Evolutionary conservation across 768 basidiomycete genomes (phyloP).

Genomic region (Scleroderma bovista): DNA sequence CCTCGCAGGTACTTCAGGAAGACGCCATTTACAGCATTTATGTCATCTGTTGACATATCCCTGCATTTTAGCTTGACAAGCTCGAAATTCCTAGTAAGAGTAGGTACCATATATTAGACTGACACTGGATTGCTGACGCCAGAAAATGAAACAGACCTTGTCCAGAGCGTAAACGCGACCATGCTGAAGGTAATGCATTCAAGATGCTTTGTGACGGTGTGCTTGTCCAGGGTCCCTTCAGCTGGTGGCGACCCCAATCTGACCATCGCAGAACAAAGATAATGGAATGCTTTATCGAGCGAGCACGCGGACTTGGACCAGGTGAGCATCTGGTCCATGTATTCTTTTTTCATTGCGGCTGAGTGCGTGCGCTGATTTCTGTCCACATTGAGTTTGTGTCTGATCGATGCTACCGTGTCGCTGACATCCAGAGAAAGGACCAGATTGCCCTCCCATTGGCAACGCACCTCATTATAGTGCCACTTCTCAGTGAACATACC

Average conservation of each 20-base stretch:
- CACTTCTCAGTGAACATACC: constrained; percentile 25
- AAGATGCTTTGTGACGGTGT: neutral
- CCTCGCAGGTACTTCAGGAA: constrained; percentile 2
- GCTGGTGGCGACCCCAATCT: neutral
- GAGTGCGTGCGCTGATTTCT: constrained; percentile 24
- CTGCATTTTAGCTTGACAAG: constrained; percentile 17
- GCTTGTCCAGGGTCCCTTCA: neutral
- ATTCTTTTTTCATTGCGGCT: constrained; percentile 13
- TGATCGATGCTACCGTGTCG: constrained; percentile 20
- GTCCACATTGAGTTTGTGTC: constrained; percentile 14
- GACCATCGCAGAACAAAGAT: neutral
- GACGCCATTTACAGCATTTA: neutral
- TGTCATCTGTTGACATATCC: constrained; percentile 11
- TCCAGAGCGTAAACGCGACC: neutral
- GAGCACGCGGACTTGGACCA: neutral
- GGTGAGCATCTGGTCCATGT: neutral
- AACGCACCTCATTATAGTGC: constrained; percentile 15
- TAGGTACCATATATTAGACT: neutral
- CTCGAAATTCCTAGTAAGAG: constrained; percentile 34
- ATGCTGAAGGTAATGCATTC: neutral
- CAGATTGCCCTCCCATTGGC: constrained; percentile 24
- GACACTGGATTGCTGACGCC: neutral
- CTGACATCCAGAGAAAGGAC: constrained; percentile 19
- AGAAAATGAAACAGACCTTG: no score
- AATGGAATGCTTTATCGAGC: neutral